Conservation (phyloP, 2,329 filamentous ascomycete genomes). For the Fusarium subglutinans region DNA sequence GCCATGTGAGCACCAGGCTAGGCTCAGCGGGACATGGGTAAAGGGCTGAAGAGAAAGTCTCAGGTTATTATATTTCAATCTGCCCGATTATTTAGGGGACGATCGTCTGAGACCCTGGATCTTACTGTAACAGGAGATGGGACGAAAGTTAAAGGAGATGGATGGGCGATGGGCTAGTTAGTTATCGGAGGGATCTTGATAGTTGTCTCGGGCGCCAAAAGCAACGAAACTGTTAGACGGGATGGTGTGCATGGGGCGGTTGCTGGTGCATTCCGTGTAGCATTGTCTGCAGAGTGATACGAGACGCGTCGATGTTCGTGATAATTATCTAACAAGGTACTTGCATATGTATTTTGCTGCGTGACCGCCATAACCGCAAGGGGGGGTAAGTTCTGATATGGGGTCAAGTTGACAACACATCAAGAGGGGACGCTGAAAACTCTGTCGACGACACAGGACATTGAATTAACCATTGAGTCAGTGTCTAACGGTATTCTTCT, state of each 20-base stretch:
- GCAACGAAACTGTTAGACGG: not conserved
- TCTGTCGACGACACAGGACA: not conserved
- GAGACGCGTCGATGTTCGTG: constrained; percentile 3
- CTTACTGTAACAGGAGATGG: constrained; percentile 10
- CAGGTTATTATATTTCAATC: not conserved
- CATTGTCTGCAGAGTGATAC: constrained; percentile 19
- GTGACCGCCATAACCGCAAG: constrained; percentile 23
- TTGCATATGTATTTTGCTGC: constrained; percentile 9
- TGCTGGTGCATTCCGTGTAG: constrained; percentile 19
- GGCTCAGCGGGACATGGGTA: not conserved
- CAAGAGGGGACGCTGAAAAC: not conserved
- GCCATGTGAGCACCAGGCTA: not conserved
- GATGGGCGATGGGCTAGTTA: not conserved
- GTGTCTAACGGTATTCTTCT: not conserved
- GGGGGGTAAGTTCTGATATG: not conserved
- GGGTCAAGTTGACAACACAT: constrained; percentile 14
- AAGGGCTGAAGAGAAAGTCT: not conserved
- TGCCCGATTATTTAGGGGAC: not conserved
- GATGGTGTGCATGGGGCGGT: constrained; percentile 12
- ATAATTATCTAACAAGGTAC: not conserved
- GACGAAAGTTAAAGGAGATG: constrained; percentile 23
- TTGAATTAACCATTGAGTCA: not conserved
- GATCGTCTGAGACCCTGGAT: constrained; percentile 11
- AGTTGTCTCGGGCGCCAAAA: not conserved
- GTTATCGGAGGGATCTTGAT: constrained; percentile 1